These are phyloP conservation scores for Stagonosporopsis cucurbitacearum DNA, from an alignment of 2,329 filamentous ascomycete genomes.

Conservation along the genomic window DNA sequence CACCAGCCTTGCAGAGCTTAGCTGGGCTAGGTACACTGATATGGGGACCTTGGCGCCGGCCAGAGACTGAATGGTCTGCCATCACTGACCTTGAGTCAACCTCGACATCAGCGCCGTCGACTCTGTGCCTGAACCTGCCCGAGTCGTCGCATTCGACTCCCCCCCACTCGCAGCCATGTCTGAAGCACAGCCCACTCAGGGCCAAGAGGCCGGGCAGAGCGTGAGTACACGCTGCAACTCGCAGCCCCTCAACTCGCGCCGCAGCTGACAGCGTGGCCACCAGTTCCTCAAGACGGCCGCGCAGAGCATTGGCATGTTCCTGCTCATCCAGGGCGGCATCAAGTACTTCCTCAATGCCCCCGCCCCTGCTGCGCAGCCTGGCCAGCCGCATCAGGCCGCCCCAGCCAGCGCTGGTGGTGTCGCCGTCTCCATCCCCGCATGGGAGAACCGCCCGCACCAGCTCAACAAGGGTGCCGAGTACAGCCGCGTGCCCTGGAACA, in stretches of 20 bases:
- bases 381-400: constrained; percentile 19
- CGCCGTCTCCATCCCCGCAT: constrained; percentile 47
- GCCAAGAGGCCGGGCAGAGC: constrained; percentile 31
- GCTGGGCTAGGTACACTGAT: background rate
- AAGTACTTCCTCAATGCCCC: constrained; percentile 57
- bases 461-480: constrained; percentile 64
- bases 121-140: background rate
- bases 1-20: too few species aligned
- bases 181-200: constrained; percentile 34
- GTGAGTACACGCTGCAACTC: constrained; percentile 22
- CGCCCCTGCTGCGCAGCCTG: constrained; percentile 5
- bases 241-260: background rate
- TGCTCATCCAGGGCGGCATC: constrained; percentile 64
- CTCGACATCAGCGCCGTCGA: background rate
- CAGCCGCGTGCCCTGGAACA: constrained; percentile 69
- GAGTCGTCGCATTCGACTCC: constrained; percentile 8
- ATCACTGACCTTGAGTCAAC: too few species aligned
- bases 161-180: constrained; percentile 36
- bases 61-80: too few species aligned
- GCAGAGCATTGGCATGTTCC: constrained; percentile 66
- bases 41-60: background rate
- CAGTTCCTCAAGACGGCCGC: constrained; percentile 51
- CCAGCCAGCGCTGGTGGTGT: constrained; percentile 21
- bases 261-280: constrained; percentile 22
- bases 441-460: constrained; percentile 43